Evolutionary conservation across 1,139 yeast species (phyloP).

Genomic region (Hyphopichia burtonii): DNA sequence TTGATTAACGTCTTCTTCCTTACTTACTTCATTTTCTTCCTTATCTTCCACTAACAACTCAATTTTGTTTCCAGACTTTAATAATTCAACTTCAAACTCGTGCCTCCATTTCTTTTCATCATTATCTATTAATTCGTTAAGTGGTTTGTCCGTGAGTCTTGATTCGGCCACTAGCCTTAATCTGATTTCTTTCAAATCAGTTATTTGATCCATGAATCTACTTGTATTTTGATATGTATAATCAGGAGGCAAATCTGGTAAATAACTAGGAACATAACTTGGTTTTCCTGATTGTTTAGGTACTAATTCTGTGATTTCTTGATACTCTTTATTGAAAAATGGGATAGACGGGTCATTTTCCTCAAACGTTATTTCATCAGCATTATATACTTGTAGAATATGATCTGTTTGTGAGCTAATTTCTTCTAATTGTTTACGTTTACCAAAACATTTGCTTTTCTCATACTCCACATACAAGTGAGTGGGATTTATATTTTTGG

Average conservation of each 20-base stretch:
- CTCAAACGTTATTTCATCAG: conserved; percentile 7
- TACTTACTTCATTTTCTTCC: conserved; percentile 25
- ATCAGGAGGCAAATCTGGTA: conserved; percentile 90
- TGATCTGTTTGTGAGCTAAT: conserved; percentile 6
- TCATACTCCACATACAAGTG: conserved; percentile 46
- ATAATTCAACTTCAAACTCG: conserved; percentile 24
- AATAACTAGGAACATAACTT: conserved; percentile 65
- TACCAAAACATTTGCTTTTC: conserved; percentile 16
- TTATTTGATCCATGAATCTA: conserved; percentile 56
- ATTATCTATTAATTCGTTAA: conserved; percentile 55
- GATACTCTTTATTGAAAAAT: conserved; percentile 46
- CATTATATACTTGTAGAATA: background rate
- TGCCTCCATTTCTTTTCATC: conserved; percentile 36
- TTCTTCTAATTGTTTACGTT: conserved; percentile 5
- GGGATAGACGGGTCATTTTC: conserved; percentile 34
- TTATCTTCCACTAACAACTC: conserved; percentile 15
- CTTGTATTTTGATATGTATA: conserved; percentile 85
- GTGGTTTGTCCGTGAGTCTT: conserved; percentile 72
- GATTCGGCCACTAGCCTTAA: conserved; percentile 78
- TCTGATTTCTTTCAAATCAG: conserved; percentile 71
- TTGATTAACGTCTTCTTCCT: conserved; percentile 10
- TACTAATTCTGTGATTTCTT: conserved; percentile 51
- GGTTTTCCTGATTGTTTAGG: conserved; percentile 54
- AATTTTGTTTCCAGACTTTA: conserved; percentile 6
- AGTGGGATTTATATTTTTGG: conserved; percentile 42